A percentile compares a stretch with the other conserved stretches of the same genome.
Evolutionary conservation across 352 stramenopile species (phyloP).

Genomic region (Phytophthora kernoviae): DNA sequence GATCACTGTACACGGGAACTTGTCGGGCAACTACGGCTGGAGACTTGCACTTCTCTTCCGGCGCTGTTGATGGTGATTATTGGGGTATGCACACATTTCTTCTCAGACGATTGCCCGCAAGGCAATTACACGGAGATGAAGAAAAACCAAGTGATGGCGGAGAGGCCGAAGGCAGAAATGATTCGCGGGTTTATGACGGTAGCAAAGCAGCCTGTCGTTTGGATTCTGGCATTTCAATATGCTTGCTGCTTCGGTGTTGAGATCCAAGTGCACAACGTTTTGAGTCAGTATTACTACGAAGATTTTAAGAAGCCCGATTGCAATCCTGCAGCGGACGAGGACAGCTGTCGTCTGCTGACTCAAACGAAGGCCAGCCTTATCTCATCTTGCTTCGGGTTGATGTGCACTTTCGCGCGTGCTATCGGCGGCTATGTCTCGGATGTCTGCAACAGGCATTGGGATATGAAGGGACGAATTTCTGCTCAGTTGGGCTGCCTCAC

Average conservation of each 20-base stretch:
- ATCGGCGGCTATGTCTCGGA: conserved; percentile 89
- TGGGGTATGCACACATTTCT: conserved; percentile 44
- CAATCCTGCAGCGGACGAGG: conserved; percentile 12
- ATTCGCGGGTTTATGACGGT: conserved; percentile 43
- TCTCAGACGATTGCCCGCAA: conserved; percentile 28
- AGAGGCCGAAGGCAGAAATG: conserved; percentile 21
- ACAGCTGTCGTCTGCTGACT: conserved; percentile 29
- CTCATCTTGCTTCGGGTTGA: conserved; percentile 93
- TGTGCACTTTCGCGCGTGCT: conserved; percentile 93
- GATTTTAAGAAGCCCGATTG: conserved; percentile 76
- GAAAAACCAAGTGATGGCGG: conserved; percentile 22
- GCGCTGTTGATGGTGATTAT: conserved; percentile 78
- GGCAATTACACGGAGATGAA: conserved; percentile 18
- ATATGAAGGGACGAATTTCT: conserved; percentile 87
- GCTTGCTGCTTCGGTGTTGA: conserved; percentile 93
- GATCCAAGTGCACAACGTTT: conserved; percentile 94
- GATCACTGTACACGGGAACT: conserved; percentile 53
- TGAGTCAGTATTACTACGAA: conserved; percentile 90
- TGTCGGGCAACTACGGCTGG: conserved; percentile 87
- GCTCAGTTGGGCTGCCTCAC: conserved; percentile 79
- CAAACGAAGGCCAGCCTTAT: conserved; percentile 61
- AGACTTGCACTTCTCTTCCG: conserved; percentile 87
- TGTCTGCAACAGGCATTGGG: conserved; percentile 65
- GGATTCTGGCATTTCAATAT: conserved; percentile 57
- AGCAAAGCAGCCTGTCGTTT: conserved; percentile 59